Evolutionary conservation across 164 flowering plant species (phyloP), one percentile per base, ranked within the genome.

Genomic region (Berberis thunbergii): DNA sequence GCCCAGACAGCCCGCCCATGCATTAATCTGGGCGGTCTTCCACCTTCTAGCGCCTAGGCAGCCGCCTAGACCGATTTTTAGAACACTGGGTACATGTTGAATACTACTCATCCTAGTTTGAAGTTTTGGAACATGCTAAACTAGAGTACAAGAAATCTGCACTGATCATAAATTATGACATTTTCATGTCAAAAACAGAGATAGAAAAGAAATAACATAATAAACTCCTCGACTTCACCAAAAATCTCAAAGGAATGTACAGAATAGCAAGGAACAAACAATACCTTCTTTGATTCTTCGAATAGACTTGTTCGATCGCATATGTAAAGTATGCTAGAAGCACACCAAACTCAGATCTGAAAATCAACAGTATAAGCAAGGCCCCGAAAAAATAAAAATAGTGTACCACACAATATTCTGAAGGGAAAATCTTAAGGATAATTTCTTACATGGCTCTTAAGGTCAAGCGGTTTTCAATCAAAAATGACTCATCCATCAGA

Each of bases 231-330:
- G 26, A 26, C 26, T 26, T 26, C 26, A 26, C 26, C 54, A 8
- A 52, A 6, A 26, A 52, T 10, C n/a, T 52, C 54, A 7, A 10
- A 52, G n/a, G n/a, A 6, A 52, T 52, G 54, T 52, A 55, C 38
- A 55, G 57, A 55, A 55, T 55, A 26, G 4, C 57, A 60, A 45
- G 49, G 4, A 60, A 55, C 7, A 12, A 4, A 42, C 5, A 41
- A 38, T 66, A 92, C 98, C 98, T 94, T 94, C 59, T 70, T 84
- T 49, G 97, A 79, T 54, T 89, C 84, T 41, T 76, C 86, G 65
- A 94, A 80, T 41, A 94, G 54, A 81, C 81, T 77, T 50, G 96
- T 91, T 43, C 97, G 95, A 49, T 91, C 97, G 70, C 97, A 94
- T 60, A 91, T n/a, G 78, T 83, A 94, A 61, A 86, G 77, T 84